Evolutionary conservation across 1,284 basidiomycete genomes (phyloP), one percentile per base, ranked within the genome.

Genomic region (Rhizoctonia solani): DNA sequence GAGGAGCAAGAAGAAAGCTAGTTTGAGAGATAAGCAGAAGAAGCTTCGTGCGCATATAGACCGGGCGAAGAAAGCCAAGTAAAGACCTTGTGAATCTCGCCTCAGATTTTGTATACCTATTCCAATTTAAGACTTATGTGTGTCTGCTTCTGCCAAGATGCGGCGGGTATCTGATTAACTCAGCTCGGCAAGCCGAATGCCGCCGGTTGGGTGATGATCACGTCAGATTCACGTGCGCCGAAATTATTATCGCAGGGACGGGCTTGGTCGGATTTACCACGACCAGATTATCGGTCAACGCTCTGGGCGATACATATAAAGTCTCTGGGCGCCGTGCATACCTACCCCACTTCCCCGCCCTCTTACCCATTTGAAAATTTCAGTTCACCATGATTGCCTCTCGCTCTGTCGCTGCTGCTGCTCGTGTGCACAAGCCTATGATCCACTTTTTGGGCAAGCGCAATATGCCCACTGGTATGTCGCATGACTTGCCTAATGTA

Each of bases 1-100:
- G 50, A 80, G 83, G 71, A 83, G 89, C 25, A 95, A 96, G 82
- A 95, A 93, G 81, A 94, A 92, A 81, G 89, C 88, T 49, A 90
- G 88, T 5, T 77, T 96, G 74, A 82, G 89, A 73, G 89, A 95
- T 72, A 95, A 95, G 78, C 93, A 95, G 77, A 84, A 82, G 72
- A 88, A 85, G 74, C 73, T 92, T 73, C 79, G 89, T 68, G 86
- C 85, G 67, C 90, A 92, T 75, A 89, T 90, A 50, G 84, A 88
- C 9, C 82, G 81, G 70, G 81, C 83, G 54, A 91, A 90, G 77
- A 90, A 88, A 71, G 72, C 81, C 47, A 50, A 63, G 23, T 63
- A 44, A 74, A 8, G 74, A 78, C 77, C 78, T 71, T 8, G 37
- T 50, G 58, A 16, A 46, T 30, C n/a, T n/a, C n/a, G n/a, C n/a